Evolutionary conservation across 345 rosid species (phyloP).

Genomic region (Kernera saxatilis): DNA sequence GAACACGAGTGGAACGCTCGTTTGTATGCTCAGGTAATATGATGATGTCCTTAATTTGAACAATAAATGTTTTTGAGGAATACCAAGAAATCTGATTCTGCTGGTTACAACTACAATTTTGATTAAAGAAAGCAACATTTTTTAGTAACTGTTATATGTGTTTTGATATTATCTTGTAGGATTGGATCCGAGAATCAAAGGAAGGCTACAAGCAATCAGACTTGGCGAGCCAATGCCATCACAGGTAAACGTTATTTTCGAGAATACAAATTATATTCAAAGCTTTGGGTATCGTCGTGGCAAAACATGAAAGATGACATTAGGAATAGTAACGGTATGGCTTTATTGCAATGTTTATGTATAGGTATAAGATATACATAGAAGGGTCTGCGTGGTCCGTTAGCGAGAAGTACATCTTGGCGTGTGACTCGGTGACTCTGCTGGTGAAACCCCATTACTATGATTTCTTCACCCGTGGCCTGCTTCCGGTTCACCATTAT

Average conservation of each 20-base stretch:
- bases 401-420: slow-evolving; percentile 77
- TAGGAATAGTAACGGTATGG: not conserved
- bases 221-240: slow-evolving; percentile 65
- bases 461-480: slow-evolving; percentile 67
- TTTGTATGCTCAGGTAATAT: slow-evolving; percentile 55
- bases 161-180: slow-evolving; percentile 34
- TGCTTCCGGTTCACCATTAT: slow-evolving; percentile 59
- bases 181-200: slow-evolving; percentile 59
- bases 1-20: slow-evolving; percentile 89
- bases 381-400: slow-evolving; percentile 92
- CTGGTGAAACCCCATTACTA: slow-evolving; percentile 55
- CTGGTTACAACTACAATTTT: not conserved
- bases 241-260: slow-evolving; percentile 41
- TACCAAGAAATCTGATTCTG: not conserved
- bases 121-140: not conserved
- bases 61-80: not conserved
- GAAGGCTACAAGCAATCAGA: slow-evolving; percentile 77
- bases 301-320: not conserved
- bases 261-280: not conserved
- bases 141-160: not conserved
- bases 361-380: slow-evolving; percentile 73
- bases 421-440: slow-evolving; percentile 69
- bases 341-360: slow-evolving; percentile 4
- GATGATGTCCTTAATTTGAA: not conserved
- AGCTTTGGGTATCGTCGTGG: not conserved